Conservation (phyloP, 345 rosid species). For the Sisymbrium irio region DNA sequence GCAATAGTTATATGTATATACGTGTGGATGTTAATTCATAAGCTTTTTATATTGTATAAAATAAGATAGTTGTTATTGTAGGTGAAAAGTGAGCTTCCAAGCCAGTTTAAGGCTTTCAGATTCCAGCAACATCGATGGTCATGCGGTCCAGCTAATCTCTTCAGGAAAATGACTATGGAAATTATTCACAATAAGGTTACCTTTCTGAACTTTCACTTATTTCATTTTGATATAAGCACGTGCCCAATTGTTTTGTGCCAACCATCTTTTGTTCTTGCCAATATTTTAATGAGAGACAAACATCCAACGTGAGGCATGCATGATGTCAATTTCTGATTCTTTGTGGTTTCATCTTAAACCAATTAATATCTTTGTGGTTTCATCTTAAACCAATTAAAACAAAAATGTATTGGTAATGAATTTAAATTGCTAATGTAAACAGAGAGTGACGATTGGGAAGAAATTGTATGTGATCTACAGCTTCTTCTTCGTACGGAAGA, state of each 20-base stretch:
- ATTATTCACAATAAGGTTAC: conserved; percentile 47
- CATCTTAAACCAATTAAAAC: too few relatives aligned
- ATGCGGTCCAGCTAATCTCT: conserved; percentile 71
- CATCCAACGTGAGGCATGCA: not conserved
- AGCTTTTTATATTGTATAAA: not conserved
- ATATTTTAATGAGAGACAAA: not conserved
- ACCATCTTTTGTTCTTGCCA: not conserved
- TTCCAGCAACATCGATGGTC: conserved; percentile 73
- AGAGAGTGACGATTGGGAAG: conserved; percentile 40
- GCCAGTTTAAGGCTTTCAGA: conserved; percentile 55
- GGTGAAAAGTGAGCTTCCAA: conserved; percentile 68
- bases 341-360: not conserved
- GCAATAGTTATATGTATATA: not conserved
- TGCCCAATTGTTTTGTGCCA: not conserved
- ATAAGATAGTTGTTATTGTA: conserved; percentile 3
- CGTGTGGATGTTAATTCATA: not conserved
- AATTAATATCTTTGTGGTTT: too few relatives aligned
- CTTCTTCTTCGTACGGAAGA: conserved; percentile 35
- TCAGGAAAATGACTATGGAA: conserved; percentile 54
- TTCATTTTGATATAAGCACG: not conserved
- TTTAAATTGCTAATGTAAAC: conserved; percentile 11
- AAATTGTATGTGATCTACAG: conserved; percentile 39
- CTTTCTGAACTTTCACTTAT: not conserved
- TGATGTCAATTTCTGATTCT: not conserved
- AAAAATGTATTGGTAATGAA: not conserved